phyloP scores from a whole-genome alignment of 2,329 filamentous ascomycete species.

The Xylaria sp. region DNA sequence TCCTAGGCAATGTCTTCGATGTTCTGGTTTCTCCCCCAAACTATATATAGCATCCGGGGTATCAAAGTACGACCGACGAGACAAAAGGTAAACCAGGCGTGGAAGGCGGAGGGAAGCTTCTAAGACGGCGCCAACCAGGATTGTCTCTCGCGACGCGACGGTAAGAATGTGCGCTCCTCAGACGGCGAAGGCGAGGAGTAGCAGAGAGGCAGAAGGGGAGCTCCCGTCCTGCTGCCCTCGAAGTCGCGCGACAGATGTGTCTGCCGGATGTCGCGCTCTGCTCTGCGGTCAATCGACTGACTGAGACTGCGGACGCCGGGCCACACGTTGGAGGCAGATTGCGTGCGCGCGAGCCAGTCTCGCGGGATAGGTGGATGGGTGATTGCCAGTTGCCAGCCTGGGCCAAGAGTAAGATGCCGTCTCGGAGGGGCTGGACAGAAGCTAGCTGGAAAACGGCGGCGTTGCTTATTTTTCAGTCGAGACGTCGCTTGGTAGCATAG shows the following conservation, averaged over 20 bases:
- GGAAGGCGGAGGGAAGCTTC: slow-evolving; percentile 48
- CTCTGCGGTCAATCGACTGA: slow-evolving; percentile 33
- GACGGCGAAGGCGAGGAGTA: slow-evolving; percentile 37
- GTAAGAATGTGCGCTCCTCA: slow-evolving; percentile 36
- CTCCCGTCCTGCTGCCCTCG: slow-evolving; percentile 49
- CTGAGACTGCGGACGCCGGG: slow-evolving; percentile 17
- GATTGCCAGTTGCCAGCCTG: slow-evolving; percentile 32
- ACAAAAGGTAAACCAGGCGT: slow-evolving; percentile 43
- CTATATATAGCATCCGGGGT: slow-evolving; percentile 43
- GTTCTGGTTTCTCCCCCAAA: slow-evolving; percentile 42
- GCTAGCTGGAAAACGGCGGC: slow-evolving; percentile 31
- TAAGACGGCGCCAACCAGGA: slow-evolving; percentile 39
- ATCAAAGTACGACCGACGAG: slow-evolving; percentile 38
- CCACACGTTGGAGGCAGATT: slow-evolving; percentile 29
- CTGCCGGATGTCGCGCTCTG: slow-evolving; percentile 43
- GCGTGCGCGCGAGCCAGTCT: slow-evolving; percentile 32
- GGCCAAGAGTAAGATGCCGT: slow-evolving; percentile 31
- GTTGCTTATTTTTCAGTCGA: slow-evolving; percentile 35
- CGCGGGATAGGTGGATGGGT: slow-evolving; percentile 22
- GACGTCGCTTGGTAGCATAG: slow-evolving; percentile 6
- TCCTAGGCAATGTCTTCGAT: slow-evolving; percentile 44
- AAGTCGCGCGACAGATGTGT: slow-evolving; percentile 46
- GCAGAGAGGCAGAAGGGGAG: slow-evolving; percentile 38
- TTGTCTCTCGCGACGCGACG: slow-evolving; percentile 45
- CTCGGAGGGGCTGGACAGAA: slow-evolving; percentile 32